A percentile compares a stretch with the other conserved stretches of the same genome.
phyloP scores from a whole-genome alignment of 2,329 filamentous ascomycete genomes.

The Xylariaceae sp. region DNA sequence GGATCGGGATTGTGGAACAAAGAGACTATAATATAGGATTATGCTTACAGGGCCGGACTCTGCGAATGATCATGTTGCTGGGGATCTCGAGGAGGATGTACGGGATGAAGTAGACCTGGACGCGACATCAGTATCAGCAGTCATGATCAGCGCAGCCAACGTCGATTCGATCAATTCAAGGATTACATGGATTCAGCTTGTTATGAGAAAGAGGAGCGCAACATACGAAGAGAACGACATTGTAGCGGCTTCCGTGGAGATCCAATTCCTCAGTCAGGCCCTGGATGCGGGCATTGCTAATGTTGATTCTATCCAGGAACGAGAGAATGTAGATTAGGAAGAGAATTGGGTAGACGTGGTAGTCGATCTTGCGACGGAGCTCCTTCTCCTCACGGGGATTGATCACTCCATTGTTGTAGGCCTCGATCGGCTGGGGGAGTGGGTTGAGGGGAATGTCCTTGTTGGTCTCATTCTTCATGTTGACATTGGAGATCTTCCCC shows the following conservation, averaged over 20 bases:
- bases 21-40: too few species aligned
- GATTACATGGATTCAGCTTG: neutral
- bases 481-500: neutral
- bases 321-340: slow-evolving; percentile 40
- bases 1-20: neutral
- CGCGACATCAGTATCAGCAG: neutral
- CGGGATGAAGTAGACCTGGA: slow-evolving; percentile 35
- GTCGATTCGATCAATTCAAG: too few species aligned
- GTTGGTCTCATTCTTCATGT: neutral
- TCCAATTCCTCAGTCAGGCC: slow-evolving; percentile 40
- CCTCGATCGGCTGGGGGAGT: too few species aligned
- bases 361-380: slow-evolving; percentile 39
- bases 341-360: slow-evolving; percentile 38
- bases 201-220: slow-evolving; percentile 9
- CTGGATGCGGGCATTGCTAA: slow-evolving; percentile 44
- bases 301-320: slow-evolving; percentile 43
- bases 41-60: slow-evolving; percentile 35
- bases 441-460: too few species aligned
- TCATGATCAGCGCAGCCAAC: too few species aligned
- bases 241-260: slow-evolving; percentile 39
- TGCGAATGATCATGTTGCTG: slow-evolving; percentile 42
- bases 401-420: slow-evolving; percentile 15
- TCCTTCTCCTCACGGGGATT: slow-evolving; percentile 33
- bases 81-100: slow-evolving; percentile 43
- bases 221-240: slow-evolving; percentile 38